Evolutionary conservation across 805 yeast species (phyloP), one percentile per base, ranked within the genome.

Genomic region (Nakazawaea ernobii): DNA sequence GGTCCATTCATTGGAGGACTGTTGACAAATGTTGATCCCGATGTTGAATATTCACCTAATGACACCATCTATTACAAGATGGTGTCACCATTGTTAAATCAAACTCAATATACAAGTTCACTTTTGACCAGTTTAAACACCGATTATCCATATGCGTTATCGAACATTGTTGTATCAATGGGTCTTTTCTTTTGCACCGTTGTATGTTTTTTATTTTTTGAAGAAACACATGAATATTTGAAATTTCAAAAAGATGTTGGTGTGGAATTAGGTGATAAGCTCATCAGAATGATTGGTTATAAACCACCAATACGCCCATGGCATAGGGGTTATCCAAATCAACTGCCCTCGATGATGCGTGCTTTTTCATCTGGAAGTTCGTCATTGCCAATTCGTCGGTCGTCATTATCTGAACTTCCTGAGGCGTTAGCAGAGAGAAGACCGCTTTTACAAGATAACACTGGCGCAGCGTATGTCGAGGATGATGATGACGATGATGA

Each of bases 1-100:
- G 88, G 88, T 1, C 86, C 86, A 1, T 62, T 79, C 58, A 67
- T 69, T 65, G 75, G 68, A 20, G 24, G 24, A 20, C 24, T 20
- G 24, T 20, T 20, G 24, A 20, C 24, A 20, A 20, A 20, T 20
- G 24, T 20, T 20, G 24, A 20, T 20, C 5, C 24, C 5, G 24
- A 20, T 20, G 24, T 32, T 11, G 35, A 11, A 4, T 32, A 11
- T 32, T 32, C 35, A 32, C 35, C 35, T 32, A n/a, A 32, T 32
- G 14, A 11, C 6, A 11, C 24, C 5, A 20, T 20, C 5, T 20
- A 30, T 10, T 30, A 30, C 32, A 30, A 10, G 3, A 30, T 30
- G 32, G 32, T 30, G n/a, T 30, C 32, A 30, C 32, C 32, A 30
- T 10, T 30, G 32, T 10, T 30, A 13, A 30, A 30, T 30, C 32